A percentile compares a stretch with the other conserved stretches of the same genome.
Conservation (phyloP, 1,284 basidiomycete genomes). For the Tranzscheliella williamsii region DNA sequence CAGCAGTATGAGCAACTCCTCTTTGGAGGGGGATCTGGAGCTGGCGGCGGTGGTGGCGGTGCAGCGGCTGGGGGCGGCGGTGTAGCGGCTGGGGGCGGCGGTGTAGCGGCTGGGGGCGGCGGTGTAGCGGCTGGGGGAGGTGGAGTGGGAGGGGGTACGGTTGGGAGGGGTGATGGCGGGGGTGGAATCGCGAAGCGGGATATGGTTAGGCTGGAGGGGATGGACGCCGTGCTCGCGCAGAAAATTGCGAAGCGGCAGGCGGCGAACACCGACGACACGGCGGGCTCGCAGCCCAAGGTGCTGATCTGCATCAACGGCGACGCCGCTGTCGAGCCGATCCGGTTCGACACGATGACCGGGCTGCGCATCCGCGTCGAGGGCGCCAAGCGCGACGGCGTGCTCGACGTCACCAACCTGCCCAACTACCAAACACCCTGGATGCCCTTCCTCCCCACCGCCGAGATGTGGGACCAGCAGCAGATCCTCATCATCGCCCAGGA, state of each 20-base stretch:
- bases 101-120: not conserved
- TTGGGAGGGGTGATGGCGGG: too few species aligned
- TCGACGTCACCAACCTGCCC: slow-evolving; percentile 25
- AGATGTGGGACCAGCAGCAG: slow-evolving; percentile 36
- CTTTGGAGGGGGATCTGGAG: not conserved
- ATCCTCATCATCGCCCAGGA: slow-evolving; percentile 27
- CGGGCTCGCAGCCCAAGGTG: slow-evolving; percentile 11
- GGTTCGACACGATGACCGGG: slow-evolving; percentile 31
- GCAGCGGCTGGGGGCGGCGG: slow-evolving; percentile 1
- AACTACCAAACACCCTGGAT: slow-evolving; percentile 32
- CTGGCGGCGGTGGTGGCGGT: slow-evolving; percentile 1
- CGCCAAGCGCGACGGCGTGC: slow-evolving; percentile 6
- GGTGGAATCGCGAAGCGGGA: too few species aligned
- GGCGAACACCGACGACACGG: too few species aligned
- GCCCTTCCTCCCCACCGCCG: slow-evolving; percentile 30
- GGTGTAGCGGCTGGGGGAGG: not conserved
- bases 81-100: not conserved
- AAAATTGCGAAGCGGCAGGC: too few species aligned
- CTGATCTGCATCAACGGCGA: slow-evolving; percentile 41
- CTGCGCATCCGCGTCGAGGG: slow-evolving; percentile 20
- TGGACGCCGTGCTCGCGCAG: too few species aligned
- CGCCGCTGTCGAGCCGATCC: slow-evolving; percentile 15
- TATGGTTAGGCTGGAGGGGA: too few species aligned
- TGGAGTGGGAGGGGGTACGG: too few species aligned
- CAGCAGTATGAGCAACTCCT: slow-evolving; percentile 16